These are phyloP conservation scores for Cephaloascus albidus DNA, from an alignment of 805 yeast species.

Conservation along the genomic window DNA sequence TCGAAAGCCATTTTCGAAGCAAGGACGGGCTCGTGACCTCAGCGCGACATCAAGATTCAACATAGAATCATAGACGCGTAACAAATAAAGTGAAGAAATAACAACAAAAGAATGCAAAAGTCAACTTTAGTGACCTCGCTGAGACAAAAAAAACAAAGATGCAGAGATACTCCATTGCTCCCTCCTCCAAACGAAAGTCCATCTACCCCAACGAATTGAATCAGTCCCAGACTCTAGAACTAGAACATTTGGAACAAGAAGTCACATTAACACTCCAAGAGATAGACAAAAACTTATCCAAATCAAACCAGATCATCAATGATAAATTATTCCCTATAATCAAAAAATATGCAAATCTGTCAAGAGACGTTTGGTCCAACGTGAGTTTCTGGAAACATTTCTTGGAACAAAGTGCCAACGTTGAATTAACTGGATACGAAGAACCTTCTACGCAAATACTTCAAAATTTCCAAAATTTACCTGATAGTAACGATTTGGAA, in stretches of 20 bases:
- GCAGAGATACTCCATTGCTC: constrained; percentile 1
- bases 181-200: background rate
- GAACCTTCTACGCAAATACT: constrained; percentile 16
- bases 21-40: no score
- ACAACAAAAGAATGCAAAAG: background rate
- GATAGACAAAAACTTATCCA: constrained; percentile 65
- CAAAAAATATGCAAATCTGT: constrained; percentile 45
- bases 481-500: constrained; percentile 4
- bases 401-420: constrained; percentile 67
- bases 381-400: constrained; percentile 71
- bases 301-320: constrained; percentile 58
- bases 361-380: constrained; percentile 55
- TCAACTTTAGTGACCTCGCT: no score
- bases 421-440: constrained; percentile 46
- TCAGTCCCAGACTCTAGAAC: constrained; percentile 19
- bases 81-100: no score
- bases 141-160: background rate
- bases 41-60: no score
- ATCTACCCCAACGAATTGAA: constrained; percentile 2
- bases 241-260: constrained; percentile 68
- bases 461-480: constrained; percentile 3
- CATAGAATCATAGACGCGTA: no score
- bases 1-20: no score
- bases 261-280: constrained; percentile 70
- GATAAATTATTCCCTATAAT: constrained; percentile 63